Percentiles rank a stretch among this genome's conserved stretches.
These are phyloP conservation scores for Takashimella tepidaria DNA, from an alignment of 1,284 basidiomycete genomes.

Conservation along the genomic window DNA sequence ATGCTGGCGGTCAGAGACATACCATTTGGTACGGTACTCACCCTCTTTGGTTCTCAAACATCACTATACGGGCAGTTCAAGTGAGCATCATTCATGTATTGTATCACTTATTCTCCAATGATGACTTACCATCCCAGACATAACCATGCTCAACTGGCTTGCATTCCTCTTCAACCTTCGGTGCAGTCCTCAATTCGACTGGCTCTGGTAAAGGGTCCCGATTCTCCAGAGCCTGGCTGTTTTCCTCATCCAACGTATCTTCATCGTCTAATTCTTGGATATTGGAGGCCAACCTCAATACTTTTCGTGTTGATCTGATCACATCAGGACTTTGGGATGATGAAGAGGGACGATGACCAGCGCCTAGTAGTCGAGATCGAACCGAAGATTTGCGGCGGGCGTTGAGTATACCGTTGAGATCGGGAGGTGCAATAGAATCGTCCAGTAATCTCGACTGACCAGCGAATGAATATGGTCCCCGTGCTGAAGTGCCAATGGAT, in stretches of 20 bases:
- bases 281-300: neutral
- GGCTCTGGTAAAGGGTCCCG: slow-evolving; percentile 57
- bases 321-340: no score
- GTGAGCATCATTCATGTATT: neutral
- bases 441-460: no score
- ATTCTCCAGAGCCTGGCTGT: slow-evolving; percentile 42
- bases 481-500: no score
- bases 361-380: neutral
- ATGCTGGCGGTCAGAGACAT: slow-evolving; percentile 28
- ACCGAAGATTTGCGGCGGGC: slow-evolving; percentile 52
- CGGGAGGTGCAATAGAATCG: neutral
- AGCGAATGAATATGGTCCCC: no score
- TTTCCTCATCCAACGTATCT: slow-evolving; percentile 14
- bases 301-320: no score
- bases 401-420: slow-evolving; percentile 33
- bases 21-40: slow-evolving; percentile 10
- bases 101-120: neutral
- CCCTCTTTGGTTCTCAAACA: slow-evolving; percentile 49
- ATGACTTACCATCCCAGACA: slow-evolving; percentile 62
- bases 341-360: no score
- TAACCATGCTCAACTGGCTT: slow-evolving; percentile 47
- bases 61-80: no score
- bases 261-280: slow-evolving; percentile 7
- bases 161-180: slow-evolving; percentile 50
- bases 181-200: slow-evolving; percentile 51